Evolutionary conservation across 352 stramenopile genomes (phyloP).

Genomic region (Pythium phragmiticola): DNA sequence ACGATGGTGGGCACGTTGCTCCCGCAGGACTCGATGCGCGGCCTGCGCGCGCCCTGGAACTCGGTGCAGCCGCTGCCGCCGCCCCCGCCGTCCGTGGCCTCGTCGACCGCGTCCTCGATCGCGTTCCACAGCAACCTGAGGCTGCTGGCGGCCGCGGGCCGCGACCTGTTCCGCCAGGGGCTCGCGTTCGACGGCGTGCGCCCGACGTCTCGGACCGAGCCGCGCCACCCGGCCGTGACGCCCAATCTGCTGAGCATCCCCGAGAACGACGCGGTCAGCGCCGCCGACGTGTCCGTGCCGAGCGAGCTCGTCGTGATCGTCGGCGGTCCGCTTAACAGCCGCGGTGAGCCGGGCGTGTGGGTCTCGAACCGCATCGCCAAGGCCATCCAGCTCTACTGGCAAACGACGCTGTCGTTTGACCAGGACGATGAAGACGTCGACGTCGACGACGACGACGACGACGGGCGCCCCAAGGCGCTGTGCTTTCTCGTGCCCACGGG

Average conservation of each 20-base stretch:
- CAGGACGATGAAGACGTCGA: conserved; percentile 31
- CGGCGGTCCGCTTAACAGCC: conserved; percentile 33
- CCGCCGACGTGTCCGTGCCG: conserved; percentile 5
- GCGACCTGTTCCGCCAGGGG: conserved; percentile 62
- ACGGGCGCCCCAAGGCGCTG: conserved; percentile 6
- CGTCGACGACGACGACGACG: conserved; percentile 9
- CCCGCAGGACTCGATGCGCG: conserved; percentile 49
- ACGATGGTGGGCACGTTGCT: conserved; percentile 44
- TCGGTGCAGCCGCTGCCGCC: conserved; percentile 6
- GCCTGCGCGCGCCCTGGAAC: conserved; percentile 13
- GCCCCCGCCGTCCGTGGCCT: conserved; percentile 11
- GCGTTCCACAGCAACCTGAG: conserved; percentile 18
- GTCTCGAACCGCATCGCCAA: conserved; percentile 38
- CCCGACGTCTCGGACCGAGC: conserved; percentile 31
- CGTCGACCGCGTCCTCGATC: conserved; percentile 9
- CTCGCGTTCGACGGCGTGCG: conserved; percentile 49
- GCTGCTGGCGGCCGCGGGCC: conserved; percentile 52
- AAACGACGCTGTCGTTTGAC: conserved; percentile 38
- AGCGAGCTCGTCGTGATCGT: conserved; percentile 56
- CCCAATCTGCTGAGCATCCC: conserved; percentile 57
- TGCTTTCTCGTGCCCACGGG: conserved; percentile 37
- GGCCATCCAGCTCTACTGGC: conserved; percentile 55
- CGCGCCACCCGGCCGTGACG: conserved; percentile 44
- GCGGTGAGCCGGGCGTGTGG: conserved; percentile 33
- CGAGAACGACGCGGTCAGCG: conserved; percentile 30